phyloP scores from a whole-genome alignment of 225 moss, liverwort and hornwort genomes.

The Polytrichum formosum region DNA sequence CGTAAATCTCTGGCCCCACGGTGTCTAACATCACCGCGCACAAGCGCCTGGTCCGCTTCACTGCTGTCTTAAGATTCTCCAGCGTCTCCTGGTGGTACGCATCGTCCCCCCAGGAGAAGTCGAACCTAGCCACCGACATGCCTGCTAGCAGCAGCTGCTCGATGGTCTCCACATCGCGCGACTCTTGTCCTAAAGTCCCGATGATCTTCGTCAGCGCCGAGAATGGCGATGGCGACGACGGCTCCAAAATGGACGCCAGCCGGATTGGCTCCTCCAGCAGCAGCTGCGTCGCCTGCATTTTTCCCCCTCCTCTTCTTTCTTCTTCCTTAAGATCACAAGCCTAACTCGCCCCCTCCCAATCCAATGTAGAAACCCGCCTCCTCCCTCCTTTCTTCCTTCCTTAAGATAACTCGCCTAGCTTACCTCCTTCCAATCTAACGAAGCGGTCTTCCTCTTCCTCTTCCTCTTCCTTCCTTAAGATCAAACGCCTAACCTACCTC shows the following conservation, averaged over 20 bases:
- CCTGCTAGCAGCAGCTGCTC: conserved; percentile 80
- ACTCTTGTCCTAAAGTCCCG: conserved; percentile 79
- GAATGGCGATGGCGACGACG: conserved; percentile 70
- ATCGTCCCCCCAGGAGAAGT: conserved; percentile 59
- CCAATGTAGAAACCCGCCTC: not conserved
- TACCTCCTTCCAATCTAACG: too few relatives aligned
- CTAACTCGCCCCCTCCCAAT: not conserved
- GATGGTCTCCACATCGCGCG: conserved; percentile 84
- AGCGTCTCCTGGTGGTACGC: conserved; percentile 60
- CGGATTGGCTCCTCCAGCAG: conserved; percentile 95
- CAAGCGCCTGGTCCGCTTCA: conserved; percentile 55
- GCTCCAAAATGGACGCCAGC: conserved; percentile 88
- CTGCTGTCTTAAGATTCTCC: conserved; percentile 58
- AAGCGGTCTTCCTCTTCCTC: not conserved
- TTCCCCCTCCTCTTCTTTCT: not conserved
- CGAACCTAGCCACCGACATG: conserved; percentile 64
- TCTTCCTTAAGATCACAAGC: not conserved
- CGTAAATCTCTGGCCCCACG: conserved; percentile 53
- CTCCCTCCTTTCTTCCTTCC: not conserved
- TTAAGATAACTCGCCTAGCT: not conserved
- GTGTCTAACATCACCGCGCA: conserved; percentile 65
- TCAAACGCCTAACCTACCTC: too few relatives aligned
- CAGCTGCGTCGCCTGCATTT: conserved; percentile 87
- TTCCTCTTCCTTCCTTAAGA: not conserved
- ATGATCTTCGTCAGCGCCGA: conserved; percentile 90